Base-by-base conservation (phyloP, 208 protist genomes). In the Dictyostelium gargantuum region DNA sequence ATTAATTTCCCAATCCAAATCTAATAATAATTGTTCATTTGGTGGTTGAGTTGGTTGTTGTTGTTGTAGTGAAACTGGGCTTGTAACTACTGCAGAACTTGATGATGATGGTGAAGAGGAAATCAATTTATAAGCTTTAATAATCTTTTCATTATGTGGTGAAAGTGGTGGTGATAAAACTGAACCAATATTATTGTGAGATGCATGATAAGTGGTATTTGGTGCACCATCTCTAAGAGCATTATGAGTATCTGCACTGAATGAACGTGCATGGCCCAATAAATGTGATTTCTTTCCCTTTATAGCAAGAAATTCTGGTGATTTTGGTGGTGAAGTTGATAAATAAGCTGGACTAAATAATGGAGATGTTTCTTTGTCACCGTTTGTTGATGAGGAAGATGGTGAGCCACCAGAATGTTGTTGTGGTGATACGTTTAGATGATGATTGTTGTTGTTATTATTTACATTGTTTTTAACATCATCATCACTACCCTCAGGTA, bases 1-100 rank as follows among this genome's bases (percentile, higher is more conserved):
- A n/a, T n/a, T n/a, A 10, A 79, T 50, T 2, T 89, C 82, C 82
- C 82, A 89, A 17, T 79, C 68, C 15, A 77, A 29, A 23, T 61
- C 54, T n/a, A 61, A 61, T 5, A 61, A 29, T 61, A 29, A 26
- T 29, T n/a, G 11, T n/a, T 66, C 76, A 32, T 46, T 10, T n/a
- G 3, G 38, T 54, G n/a, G 63, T 40, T 38, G 29, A 9, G 29
- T 38, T 70, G 32, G n/a, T 29, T n/a, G 23, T 32, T 35, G n/a
- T 19, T 3, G 15, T n/a, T 1, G 4, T 15, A 40, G 21, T 74
- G 38, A 74, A 13, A 29, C n/a, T 46, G 21, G 68, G 10, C 6
- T 21, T 2, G 3, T 32, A 35, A 46, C 35, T 29, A 76, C 72
- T 17, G 35, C 2, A 40, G 46, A 35, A 3, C 32, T 63, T 3